Evolutionary conservation across 441 rosid species (phyloP).

Genomic region (Populus hybrid): DNA sequence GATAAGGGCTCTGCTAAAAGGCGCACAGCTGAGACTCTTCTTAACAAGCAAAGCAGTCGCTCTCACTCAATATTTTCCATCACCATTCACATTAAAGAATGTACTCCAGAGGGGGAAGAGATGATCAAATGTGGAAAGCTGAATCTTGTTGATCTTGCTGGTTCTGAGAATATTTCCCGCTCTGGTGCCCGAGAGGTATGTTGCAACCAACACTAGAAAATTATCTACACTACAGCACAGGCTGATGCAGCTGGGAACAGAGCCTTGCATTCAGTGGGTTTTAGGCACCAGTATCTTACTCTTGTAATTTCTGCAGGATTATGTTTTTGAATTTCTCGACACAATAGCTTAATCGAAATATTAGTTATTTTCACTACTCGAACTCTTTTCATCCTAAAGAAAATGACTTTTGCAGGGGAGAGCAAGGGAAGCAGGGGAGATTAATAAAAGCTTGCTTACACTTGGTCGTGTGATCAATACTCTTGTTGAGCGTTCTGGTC

Average conservation of each 20-base stretch:
- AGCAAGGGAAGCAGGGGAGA: conserved; percentile 99
- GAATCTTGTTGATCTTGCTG: conserved; percentile 99
- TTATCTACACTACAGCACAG: not conserved
- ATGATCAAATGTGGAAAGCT: conserved; percentile 96
- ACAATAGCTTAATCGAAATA: not conserved
- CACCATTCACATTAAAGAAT: conserved; percentile 94
- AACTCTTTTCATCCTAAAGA: conserved; percentile 14
- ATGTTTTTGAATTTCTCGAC: conserved; percentile 17
- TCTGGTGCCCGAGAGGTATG: conserved; percentile 98
- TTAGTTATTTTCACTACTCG: not conserved
- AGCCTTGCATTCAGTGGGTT: not conserved
- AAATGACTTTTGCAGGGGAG: conserved; percentile 65
- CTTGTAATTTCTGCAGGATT: conserved; percentile 11
- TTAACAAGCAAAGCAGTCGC: conserved; percentile 99
- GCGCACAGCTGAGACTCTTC: conserved; percentile 98
- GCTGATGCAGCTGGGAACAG: not conserved
- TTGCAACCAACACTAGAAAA: not conserved
- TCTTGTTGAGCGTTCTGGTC: conserved; percentile 96
- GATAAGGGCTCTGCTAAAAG: conserved; percentile 98
- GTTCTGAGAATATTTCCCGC: conserved; percentile 97
- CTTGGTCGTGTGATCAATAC: conserved; percentile 98
- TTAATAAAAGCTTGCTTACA: conserved; percentile 97
- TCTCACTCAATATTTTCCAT: conserved; percentile 98
- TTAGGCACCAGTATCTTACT: not conserved
- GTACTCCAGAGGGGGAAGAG: conserved; percentile 98